Conservation (phyloP, 257 asterid species). For the Nicotiana undulata region DNA sequence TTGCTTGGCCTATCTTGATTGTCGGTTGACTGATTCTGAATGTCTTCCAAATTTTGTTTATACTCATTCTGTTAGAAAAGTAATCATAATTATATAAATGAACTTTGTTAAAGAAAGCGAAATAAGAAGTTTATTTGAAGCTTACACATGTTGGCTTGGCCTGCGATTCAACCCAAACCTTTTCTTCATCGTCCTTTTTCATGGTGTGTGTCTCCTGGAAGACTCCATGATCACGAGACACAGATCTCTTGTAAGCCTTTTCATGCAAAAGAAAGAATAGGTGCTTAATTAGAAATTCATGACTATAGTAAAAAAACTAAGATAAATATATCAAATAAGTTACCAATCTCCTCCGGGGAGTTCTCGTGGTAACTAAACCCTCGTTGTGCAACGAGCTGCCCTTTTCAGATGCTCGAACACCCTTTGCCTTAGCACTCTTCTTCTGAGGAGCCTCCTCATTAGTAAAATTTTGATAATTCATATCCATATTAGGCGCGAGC, state of each 20-base stretch:
- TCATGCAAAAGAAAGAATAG: not conserved
- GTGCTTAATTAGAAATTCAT: not conserved
- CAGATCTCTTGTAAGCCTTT: not conserved
- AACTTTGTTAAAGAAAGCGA: not conserved
- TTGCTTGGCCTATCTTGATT: not conserved
- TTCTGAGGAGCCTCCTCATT: not conserved
- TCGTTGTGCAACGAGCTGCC: not conserved
- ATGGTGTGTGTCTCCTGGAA: not conserved
- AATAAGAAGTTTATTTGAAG: not conserved
- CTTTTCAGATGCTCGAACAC: not conserved
- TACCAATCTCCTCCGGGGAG: not conserved
- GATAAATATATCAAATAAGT: not conserved
- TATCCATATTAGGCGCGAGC: not conserved
- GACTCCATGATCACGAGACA: not conserved
- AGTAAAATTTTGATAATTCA: not conserved
- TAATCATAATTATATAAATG: no score
- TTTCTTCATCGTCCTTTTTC: not conserved
- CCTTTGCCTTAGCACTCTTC: not conserved
- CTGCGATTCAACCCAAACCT: not conserved
- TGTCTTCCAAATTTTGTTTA: no score
- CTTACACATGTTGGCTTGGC: not conserved
- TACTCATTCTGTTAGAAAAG: not conserved
- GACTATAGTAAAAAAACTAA: not conserved
- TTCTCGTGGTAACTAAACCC: not conserved
- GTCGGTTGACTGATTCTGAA: no score